A percentile compares a stretch with the other conserved stretches of the same genome.
phyloP scores from a whole-genome alignment of 2,329 filamentous ascomycete species.

The Apiospora hydei region DNA sequence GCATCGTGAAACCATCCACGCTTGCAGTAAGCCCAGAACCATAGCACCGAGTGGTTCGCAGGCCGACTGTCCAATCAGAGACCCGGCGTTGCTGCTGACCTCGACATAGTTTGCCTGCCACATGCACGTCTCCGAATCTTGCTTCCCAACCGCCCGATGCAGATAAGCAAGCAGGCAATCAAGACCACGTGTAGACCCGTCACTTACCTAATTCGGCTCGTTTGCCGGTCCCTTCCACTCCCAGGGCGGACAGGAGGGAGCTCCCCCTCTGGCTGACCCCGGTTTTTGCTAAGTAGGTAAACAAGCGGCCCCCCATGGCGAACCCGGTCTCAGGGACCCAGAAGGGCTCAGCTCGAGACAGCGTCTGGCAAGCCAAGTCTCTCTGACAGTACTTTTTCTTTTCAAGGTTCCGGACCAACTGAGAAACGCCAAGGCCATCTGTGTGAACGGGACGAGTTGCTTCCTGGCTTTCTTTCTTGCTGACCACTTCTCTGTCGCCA shows the following conservation, averaged over 20 bases:
- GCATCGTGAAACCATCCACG: neutral
- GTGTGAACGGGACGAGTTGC: neutral
- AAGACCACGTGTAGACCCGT: slow-evolving; percentile 15
- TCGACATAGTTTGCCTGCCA: neutral
- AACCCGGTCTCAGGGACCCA: neutral
- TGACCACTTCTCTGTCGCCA: neutral
- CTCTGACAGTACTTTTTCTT: neutral
- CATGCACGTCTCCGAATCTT: slow-evolving; percentile 19
- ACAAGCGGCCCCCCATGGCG: neutral
- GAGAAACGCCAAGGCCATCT: neutral
- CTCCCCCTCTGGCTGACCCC: neutral
- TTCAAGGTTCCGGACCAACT: neutral
- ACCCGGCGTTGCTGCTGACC: slow-evolving; percentile 2
- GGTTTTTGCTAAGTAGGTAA: slow-evolving; percentile 15
- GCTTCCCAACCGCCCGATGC: slow-evolving; percentile 7
- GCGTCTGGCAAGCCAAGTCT: neutral
- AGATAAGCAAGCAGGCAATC: neutral
- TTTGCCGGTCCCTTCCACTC: neutral
- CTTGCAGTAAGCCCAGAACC: neutral
- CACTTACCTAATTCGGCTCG: slow-evolving; percentile 2
- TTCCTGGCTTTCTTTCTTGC: neutral
- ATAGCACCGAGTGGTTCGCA: neutral
- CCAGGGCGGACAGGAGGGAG: neutral
- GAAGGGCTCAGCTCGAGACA: neutral
- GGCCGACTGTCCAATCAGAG: neutral